These are phyloP conservation scores for Poteriospumella lacustris DNA, from an alignment of 108 stramenopile species.

Conservation along the genomic window DNA sequence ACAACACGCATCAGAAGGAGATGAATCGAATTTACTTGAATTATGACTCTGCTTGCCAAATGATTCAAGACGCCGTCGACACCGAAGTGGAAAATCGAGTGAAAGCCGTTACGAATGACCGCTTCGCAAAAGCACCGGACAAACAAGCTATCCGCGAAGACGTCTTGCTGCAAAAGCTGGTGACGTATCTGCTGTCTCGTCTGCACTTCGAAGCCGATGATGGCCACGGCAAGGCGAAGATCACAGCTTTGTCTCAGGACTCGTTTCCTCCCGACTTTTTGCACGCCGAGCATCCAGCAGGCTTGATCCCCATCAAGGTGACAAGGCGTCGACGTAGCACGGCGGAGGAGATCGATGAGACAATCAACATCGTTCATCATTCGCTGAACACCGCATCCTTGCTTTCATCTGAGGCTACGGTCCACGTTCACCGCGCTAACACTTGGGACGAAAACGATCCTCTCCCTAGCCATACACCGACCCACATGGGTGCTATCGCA, in stretches of 20 bases:
- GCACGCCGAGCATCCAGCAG: not conserved
- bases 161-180: not conserved
- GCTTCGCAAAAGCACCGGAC: not conserved
- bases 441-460: too few species aligned
- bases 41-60: not conserved
- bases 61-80: not conserved
- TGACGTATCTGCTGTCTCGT: not conserved
- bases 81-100: not conserved
- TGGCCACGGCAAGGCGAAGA: not conserved
- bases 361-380: too few species aligned
- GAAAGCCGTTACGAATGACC: not conserved
- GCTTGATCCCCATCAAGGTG: not conserved
- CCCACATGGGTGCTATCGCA: too few species aligned
- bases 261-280: not conserved
- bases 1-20: not conserved
- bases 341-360: not conserved
- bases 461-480: too few species aligned
- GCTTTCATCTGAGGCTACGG: too few species aligned
- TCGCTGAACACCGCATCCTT: too few species aligned
- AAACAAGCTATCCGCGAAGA: not conserved
- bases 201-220: not conserved
- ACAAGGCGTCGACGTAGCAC: not conserved
- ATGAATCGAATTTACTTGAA: not conserved
- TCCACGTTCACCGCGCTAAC: too few species aligned
- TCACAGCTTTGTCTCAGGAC: not conserved